These are phyloP conservation scores for Bipolaris zeicola DNA, from an alignment of 2,329 filamentous ascomycete genomes.

Conservation along the genomic window DNA sequence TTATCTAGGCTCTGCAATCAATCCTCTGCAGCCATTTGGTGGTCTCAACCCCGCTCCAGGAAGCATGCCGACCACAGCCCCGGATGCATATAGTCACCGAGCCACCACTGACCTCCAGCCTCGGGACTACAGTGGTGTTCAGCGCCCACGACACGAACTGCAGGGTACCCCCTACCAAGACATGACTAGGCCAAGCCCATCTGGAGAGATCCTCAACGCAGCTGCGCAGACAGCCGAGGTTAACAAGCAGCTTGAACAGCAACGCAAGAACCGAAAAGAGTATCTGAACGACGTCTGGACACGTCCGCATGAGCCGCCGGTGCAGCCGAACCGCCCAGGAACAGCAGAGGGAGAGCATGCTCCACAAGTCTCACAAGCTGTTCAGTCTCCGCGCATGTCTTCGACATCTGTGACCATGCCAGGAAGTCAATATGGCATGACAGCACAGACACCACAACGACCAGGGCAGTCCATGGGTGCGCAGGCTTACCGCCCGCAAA, in stretches of 20 bases:
- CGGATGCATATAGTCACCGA: slow-evolving; percentile 71
- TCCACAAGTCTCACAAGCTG: slow-evolving; percentile 51
- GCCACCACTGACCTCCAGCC: slow-evolving; percentile 76
- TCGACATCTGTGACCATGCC: slow-evolving; percentile 62
- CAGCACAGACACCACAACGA: slow-evolving; percentile 64
- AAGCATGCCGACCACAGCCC: slow-evolving; percentile 72
- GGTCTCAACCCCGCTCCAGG: slow-evolving; percentile 70
- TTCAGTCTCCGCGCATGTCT: slow-evolving; percentile 60
- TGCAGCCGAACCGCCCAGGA: slow-evolving; percentile 52
- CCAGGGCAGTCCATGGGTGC: slow-evolving; percentile 66
- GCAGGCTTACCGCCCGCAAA: slow-evolving; percentile 71
- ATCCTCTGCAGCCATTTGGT: slow-evolving; percentile 52
- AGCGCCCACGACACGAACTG: slow-evolving; percentile 87
- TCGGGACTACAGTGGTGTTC: slow-evolving; percentile 82
- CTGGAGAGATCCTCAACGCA: slow-evolving; percentile 81
- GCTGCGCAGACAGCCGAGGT: slow-evolving; percentile 88
- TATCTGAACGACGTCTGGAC: slow-evolving; percentile 84
- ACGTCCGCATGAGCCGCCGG: slow-evolving; percentile 77
- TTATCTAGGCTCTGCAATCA: slow-evolving; percentile 37
- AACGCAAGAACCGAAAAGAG: slow-evolving; percentile 77
- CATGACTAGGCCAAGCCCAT: slow-evolving; percentile 74
- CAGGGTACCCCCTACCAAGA: slow-evolving; percentile 84
- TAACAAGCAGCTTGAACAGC: slow-evolving; percentile 81
- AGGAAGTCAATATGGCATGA: slow-evolving; percentile 62
- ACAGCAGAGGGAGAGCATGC: slow-evolving; percentile 47